Base-by-base conservation (phyloP, 345 rosid genomes). In the Populus pruinosa region DNA sequence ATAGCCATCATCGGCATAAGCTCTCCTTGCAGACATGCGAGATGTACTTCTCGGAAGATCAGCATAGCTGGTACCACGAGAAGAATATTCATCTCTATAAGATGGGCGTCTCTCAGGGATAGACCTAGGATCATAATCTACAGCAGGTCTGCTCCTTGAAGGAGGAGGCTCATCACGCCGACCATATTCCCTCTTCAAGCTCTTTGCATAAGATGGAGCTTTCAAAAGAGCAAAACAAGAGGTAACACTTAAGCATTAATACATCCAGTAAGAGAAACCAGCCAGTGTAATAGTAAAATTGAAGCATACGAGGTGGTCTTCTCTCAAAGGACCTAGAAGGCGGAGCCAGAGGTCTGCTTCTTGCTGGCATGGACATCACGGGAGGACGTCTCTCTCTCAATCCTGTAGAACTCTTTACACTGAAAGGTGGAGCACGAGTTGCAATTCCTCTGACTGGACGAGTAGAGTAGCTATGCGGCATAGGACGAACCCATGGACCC, bases 151-250 rank as follows among this genome's bases (percentile, higher is more conserved):
- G 85, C 89, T 87, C 83, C 98, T 87, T 56, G 88, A 91, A 78
- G 96, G 96, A 81, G 93, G 98, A 79, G 86, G 85, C 82, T 92
- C 97, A 71, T 91, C 97, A 50, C 87, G 91, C 38, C 89, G 89
- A 79, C 83, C 82, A 83, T 92, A 92, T 23, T 96, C 99, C 85
- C 98, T 90, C 88, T 86, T 96, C 79, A 89, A 41, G 87, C 90
- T 83, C 87, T 89, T 96, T 8, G 92, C 87, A 82, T 91, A 92
- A n/a, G 88, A 82, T 56, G 92, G 86, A 82, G 80, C 98, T 96
- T 86, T 55, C 70, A 86, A 25, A 59, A 59, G 64, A 59, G 29
- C 29, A 59, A 80, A 71, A 44, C 43, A 78, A 71, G 72, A 63
- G 61, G 50, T 41, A 75, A 39, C 38, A 75, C 68, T 67, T 39